Base-by-base conservation (phyloP, 176 grass and related monocot genomes). In the Oryza glumipatula region DNA sequence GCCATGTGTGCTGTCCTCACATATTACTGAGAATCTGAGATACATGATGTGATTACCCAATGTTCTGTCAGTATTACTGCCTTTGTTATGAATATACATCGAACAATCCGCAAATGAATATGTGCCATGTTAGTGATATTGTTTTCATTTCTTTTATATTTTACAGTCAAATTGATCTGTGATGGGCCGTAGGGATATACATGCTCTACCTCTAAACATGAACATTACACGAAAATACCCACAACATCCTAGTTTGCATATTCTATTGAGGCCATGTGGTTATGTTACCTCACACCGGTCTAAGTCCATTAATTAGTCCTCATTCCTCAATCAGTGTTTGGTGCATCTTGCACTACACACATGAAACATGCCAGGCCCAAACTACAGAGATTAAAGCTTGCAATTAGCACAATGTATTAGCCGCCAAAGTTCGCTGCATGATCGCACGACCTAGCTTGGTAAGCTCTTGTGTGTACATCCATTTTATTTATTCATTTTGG, bases 341-440 rank as follows among this genome's bases (percentile, higher is more conserved):
- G 46, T 23, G 32, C 30, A 70, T 81, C 30, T 70, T 70, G 78
- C 30, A 38, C 47, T 22, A 47, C 21, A 3, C 5, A 22, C 46
- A 69, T 80, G 28, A 68, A 47, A 65, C 77, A 79, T 33, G 43
- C 43, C 26, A 68, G 64, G 7, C 13, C 33, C 52, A 61, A n/a
- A 9, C 23, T 67, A 47, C 77, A 48, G 22, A 22, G 63, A 15
- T 38, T 38, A 39, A 67, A 67, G 77, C 63, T 67, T 79, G 74
- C 52, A 58, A n/a, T 60, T 76, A 60, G 48, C 21, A 35, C 8
- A 52, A 4, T 26, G 47, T 44, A 43, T 21, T n/a, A 70, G 15
- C 9, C 33, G 45, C 17, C n/a, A 14, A 65, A 13, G 41, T 28
- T 15, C 3, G 6, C 16, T 36, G 11, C 52, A 77, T 6, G 28